Percentiles rank a stretch among this genome's conserved stretches.
Conservation (phyloP, 2,329 filamentous ascomycete species). For the Dothiorella sarmentorum region DNA sequence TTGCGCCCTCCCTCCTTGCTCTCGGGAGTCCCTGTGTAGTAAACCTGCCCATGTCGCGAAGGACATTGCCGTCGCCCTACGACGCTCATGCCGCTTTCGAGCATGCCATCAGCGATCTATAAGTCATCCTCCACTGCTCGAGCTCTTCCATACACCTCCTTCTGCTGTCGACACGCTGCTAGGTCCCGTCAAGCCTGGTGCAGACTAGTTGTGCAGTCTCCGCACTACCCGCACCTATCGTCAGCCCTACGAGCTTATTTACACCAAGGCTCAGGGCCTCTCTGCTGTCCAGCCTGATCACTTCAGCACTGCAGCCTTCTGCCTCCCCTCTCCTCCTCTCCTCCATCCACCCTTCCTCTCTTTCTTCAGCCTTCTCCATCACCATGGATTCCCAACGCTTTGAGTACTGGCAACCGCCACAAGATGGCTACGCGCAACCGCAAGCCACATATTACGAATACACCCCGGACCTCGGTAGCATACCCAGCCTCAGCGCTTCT, state of each 20-base stretch:
- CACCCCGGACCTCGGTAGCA: slow-evolving; percentile 34
- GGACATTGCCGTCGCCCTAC: too few relatives aligned
- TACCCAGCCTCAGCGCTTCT: slow-evolving; percentile 38
- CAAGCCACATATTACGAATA: slow-evolving; percentile 33
- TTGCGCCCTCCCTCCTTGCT: not conserved
- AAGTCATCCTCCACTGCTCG: slow-evolving; percentile 11
- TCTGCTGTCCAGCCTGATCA: not conserved
- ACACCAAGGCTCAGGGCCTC: not conserved
- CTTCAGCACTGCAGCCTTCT: not conserved
- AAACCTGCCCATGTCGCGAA: slow-evolving; percentile 10
- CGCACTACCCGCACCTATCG: slow-evolving; percentile 8
- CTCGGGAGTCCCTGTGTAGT: not conserved
- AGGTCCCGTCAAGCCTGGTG: not conserved
- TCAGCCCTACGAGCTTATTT: slow-evolving; percentile 19
- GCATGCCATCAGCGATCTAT: slow-evolving; percentile 12
- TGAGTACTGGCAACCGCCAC: slow-evolving; percentile 35
- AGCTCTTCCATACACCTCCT: not conserved
- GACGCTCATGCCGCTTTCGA: too few relatives aligned
- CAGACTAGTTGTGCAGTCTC: slow-evolving; percentile 1
- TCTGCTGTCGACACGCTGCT: not conserved
- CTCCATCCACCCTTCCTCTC: not conserved
- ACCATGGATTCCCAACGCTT: slow-evolving; percentile 36
- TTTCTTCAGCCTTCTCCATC: not conserved
- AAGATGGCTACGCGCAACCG: slow-evolving; percentile 32
- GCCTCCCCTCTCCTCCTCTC: not conserved